These are phyloP conservation scores for Kazachstania bromeliacearum DNA, from an alignment of 805 yeast species.

Conservation along the genomic window DNA sequence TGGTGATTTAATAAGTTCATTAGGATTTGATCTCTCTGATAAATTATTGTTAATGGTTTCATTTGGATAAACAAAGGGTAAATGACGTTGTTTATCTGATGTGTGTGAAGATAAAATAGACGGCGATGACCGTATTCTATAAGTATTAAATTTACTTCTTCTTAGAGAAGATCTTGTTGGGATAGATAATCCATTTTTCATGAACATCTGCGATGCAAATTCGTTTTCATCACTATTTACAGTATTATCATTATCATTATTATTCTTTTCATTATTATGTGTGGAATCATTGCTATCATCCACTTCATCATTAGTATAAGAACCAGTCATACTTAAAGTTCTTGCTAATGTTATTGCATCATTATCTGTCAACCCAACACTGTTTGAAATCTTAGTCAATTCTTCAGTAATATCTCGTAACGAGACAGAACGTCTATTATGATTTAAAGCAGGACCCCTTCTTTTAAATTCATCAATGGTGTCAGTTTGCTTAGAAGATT, in stretches of 20 bases:
- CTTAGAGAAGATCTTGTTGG: constrained; percentile 31
- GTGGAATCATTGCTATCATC: constrained; percentile 1
- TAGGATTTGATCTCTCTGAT: not conserved
- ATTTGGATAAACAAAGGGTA: constrained; percentile 1
- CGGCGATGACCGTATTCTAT: constrained; percentile 32
- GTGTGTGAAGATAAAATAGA: not conserved
- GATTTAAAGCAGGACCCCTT: too few relatives aligned
- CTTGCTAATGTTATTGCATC: constrained; percentile 81
- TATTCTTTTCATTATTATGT: not conserved
- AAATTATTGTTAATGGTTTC: not conserved
- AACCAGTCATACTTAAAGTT: constrained; percentile 60
- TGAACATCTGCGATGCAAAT: constrained; percentile 25
- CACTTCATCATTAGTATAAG: constrained; percentile 32
- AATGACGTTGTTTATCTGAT: constrained; percentile 1
- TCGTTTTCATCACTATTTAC: constrained; percentile 9
- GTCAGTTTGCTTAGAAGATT: not conserved
- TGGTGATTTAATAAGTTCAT: not conserved
- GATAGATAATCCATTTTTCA: constrained; percentile 21
- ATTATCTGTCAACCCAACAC: constrained; percentile 68
- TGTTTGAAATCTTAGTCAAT: constrained; percentile 59
- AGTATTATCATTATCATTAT: not conserved
- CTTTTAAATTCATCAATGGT: not conserved
- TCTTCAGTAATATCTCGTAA: constrained; percentile 66
- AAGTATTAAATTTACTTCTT: constrained; percentile 44
- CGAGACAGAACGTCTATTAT: constrained; percentile 36